These are phyloP conservation scores for Balansia obtecta DNA, from an alignment of 2,329 filamentous ascomycete genomes.

Conservation along the genomic window DNA sequence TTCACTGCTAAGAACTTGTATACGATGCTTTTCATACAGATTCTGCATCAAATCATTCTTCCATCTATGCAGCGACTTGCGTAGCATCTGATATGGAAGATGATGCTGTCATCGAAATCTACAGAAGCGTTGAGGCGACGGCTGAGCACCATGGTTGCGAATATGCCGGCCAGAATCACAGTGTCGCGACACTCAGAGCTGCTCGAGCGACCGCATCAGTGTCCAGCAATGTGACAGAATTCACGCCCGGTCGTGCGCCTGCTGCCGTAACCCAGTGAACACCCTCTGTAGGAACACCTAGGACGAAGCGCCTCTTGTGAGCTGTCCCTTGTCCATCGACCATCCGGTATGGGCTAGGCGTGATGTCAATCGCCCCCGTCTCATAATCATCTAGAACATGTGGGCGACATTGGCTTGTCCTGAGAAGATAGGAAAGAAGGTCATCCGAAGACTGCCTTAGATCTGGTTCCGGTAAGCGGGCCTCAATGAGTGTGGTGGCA, in stretches of 20 bases:
- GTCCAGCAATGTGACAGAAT: conserved; percentile 5
- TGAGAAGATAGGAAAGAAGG: conserved; percentile 1
- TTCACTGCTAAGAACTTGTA: no score
- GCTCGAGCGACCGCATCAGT: conserved; percentile 5
- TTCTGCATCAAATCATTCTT: no score
- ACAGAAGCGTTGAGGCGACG: no score
- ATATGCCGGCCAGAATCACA: no score
- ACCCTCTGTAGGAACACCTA: conserved; percentile 5
- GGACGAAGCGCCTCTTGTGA: conserved; percentile 3
- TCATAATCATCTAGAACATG: conserved; percentile 5
- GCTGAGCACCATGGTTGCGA: no score
- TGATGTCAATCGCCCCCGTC: conserved; percentile 4
- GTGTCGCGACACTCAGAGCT: background rate
- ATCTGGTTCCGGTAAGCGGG: conserved; percentile 1
- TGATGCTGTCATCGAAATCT: no score
- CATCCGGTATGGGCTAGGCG: background rate
- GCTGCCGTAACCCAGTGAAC: conserved; percentile 7
- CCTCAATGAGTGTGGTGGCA: conserved; percentile 5
- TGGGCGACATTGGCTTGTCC: conserved; percentile 4
- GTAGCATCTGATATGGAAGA: no score
- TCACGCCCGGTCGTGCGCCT: conserved; percentile 4
- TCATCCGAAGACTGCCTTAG: conserved; percentile 1
- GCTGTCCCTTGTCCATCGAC: background rate
- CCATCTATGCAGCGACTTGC: no score
- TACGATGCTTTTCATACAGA: no score